Conservation (phyloP, 1,139 yeast species). For the Wickerhamiella infanticola region DNA sequence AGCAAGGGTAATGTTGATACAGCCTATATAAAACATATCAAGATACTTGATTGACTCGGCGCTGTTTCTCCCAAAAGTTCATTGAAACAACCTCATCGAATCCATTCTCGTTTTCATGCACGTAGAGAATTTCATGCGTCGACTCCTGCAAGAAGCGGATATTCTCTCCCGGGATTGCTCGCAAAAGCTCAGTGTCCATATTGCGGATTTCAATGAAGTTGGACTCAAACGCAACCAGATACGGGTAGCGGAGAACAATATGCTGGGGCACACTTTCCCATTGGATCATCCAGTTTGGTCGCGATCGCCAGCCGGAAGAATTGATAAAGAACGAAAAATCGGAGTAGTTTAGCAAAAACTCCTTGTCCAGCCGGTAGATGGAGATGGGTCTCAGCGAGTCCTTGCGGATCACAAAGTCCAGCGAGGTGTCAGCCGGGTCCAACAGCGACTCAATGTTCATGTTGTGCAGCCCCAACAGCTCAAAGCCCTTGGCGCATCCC, state of each 20-base stretch:
- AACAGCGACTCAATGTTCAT: conserved; percentile 60
- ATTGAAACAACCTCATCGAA: conserved; percentile 81
- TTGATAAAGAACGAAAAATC: conserved; percentile 92
- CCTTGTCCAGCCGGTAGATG: conserved; percentile 76
- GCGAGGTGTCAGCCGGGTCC: conserved; percentile 92
- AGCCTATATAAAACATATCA: background rate
- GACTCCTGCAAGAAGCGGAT: conserved; percentile 77
- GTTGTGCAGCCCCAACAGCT: conserved; percentile 69
- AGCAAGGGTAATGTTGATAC: background rate
- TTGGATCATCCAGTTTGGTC: conserved; percentile 84
- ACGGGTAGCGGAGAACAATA: conserved; percentile 89
- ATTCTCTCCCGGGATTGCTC: conserved; percentile 91
- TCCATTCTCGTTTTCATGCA: conserved; percentile 80
- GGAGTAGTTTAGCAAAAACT: conserved; percentile 73
- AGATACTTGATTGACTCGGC: background rate
- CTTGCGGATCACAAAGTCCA: conserved; percentile 84
- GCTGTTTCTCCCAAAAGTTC: conserved; percentile 56
- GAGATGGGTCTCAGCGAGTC: conserved; percentile 82
- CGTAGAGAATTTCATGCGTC: conserved; percentile 88
- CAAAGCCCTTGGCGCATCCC: conserved; percentile 94
- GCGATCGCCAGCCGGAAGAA: conserved; percentile 90
- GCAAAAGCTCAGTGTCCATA: conserved; percentile 66
- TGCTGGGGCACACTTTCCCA: conserved; percentile 96
- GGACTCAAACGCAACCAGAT: conserved; percentile 75
- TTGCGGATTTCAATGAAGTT: conserved; percentile 86